Conservation (phyloP, 257 asterid genomes). For the Jaltomata sinuosa region DNA sequence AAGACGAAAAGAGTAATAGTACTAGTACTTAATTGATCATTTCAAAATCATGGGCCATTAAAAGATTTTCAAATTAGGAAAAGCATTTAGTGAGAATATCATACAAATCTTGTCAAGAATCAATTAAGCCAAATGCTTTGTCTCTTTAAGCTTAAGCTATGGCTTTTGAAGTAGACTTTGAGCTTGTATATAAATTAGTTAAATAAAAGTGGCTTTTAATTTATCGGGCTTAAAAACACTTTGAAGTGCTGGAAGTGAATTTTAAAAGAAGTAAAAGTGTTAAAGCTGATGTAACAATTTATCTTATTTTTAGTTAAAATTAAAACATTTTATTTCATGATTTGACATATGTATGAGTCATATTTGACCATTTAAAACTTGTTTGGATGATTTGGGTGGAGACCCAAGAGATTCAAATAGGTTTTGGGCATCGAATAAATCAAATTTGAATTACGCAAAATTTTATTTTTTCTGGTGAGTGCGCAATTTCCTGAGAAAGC, state of each 20-base stretch:
- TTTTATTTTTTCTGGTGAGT: too few species aligned
- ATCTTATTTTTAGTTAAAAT: neutral
- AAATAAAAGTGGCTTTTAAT: neutral
- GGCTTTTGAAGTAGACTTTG: neutral
- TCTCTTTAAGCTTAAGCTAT: neutral
- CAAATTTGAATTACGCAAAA: too few species aligned
- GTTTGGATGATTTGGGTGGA: neutral
- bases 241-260: neutral
- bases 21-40: neutral
- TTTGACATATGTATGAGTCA: too few species aligned
- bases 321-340: neutral
- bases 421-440: too few species aligned
- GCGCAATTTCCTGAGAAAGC: too few species aligned
- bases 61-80: conserved; percentile 17
- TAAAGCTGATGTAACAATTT: neutral
- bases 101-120: conserved; percentile 19
- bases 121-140: conserved; percentile 1
- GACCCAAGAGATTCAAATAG: too few species aligned
- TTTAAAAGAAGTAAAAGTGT: neutral
- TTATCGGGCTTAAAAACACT: neutral
- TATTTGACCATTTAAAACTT: too few species aligned
- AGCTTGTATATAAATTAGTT: neutral
- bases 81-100: conserved; percentile 24
- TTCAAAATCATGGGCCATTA: neutral
- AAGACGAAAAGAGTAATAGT: too few species aligned